Evolutionary conservation across 768 basidiomycete genomes (phyloP).

Genomic region (Guyanaporus albipodus): DNA sequence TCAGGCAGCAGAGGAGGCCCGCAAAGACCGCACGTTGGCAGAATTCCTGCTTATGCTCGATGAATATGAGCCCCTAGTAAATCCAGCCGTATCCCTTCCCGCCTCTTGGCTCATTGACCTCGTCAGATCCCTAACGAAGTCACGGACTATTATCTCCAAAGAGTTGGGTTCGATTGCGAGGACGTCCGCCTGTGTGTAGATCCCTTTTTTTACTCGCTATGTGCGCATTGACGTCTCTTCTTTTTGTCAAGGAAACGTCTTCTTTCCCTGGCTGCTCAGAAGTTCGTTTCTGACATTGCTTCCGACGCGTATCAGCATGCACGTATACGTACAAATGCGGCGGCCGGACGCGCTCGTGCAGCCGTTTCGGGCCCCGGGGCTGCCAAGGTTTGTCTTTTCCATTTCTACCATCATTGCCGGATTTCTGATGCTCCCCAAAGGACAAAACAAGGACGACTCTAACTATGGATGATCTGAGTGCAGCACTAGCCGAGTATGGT

Average conservation of each 20-base stretch:
- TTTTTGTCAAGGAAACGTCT: constrained; percentile 72
- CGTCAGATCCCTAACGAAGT: constrained; percentile 95
- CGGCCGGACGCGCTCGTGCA: constrained; percentile 65
- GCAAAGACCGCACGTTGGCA: constrained; percentile 86
- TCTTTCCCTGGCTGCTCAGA: constrained; percentile 92
- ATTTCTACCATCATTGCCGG: constrained; percentile 1
- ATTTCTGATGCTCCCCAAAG: constrained; percentile 34
- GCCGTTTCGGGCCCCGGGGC: constrained; percentile 54
- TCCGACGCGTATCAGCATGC: constrained; percentile 98
- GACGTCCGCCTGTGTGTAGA: constrained; percentile 80
- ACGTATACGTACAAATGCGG: constrained; percentile 86
- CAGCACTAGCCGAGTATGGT: constrained; percentile 93
- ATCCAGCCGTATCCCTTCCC: constrained; percentile 19
- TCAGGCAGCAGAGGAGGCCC: constrained; percentile 72
- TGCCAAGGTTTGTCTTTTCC: constrained; percentile 50
- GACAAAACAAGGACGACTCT: constrained; percentile 91
- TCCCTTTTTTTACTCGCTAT: neutral
- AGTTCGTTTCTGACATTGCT: constrained; percentile 96
- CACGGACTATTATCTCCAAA: constrained; percentile 94
- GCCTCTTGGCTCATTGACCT: neutral
- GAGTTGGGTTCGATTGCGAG: constrained; percentile 93
- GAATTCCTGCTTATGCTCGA: constrained; percentile 96
- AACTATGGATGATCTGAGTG: constrained; percentile 95
- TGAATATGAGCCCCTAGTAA: constrained; percentile 91
- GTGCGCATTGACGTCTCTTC: neutral